Conservation (phyloP, 352 stramenopile genomes). For the Phytophthora rubi region DNA sequence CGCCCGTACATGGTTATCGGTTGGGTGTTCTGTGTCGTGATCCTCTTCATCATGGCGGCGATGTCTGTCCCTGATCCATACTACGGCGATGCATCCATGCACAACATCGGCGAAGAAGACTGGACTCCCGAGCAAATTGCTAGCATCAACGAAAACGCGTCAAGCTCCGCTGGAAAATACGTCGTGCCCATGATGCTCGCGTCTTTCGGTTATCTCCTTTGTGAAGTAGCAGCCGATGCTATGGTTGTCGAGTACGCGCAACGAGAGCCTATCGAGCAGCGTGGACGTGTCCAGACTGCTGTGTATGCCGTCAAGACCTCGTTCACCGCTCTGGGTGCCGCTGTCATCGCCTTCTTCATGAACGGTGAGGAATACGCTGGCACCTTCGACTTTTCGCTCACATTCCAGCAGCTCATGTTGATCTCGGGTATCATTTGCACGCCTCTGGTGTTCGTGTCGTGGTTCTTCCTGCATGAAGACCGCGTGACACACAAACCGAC, state of each 20-base stretch:
- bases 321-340: conserved; percentile 45
- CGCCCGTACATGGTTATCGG: conserved; percentile 56
- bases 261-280: conserved; percentile 48
- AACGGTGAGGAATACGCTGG: conserved; percentile 53
- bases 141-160: conserved; percentile 40
- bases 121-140: conserved; percentile 39
- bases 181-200: conserved; percentile 64
- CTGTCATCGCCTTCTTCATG: conserved; percentile 48
- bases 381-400: conserved; percentile 44
- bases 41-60: conserved; percentile 43
- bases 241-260: conserved; percentile 64
- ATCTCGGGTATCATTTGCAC: conserved; percentile 39
- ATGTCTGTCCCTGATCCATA: conserved; percentile 41
- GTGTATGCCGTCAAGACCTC: conserved; percentile 51
- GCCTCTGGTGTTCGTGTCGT: conserved; percentile 39
- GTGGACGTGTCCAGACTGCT: conserved; percentile 48
- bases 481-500: conserved; percentile 22
- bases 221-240: conserved; percentile 60
- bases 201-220: conserved; percentile 54
- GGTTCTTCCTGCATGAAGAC: conserved; percentile 45
- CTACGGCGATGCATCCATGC: conserved; percentile 46
- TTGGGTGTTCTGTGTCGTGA: conserved; percentile 42
- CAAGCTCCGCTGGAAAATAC: conserved; percentile 42
- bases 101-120: conserved; percentile 33
- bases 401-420: conserved; percentile 50